Evolutionary conservation across 2,329 filamentous ascomycete genomes (phyloP), one percentile per base, ranked within the genome.

Genomic region (Dactylellina cionopaga): DNA sequence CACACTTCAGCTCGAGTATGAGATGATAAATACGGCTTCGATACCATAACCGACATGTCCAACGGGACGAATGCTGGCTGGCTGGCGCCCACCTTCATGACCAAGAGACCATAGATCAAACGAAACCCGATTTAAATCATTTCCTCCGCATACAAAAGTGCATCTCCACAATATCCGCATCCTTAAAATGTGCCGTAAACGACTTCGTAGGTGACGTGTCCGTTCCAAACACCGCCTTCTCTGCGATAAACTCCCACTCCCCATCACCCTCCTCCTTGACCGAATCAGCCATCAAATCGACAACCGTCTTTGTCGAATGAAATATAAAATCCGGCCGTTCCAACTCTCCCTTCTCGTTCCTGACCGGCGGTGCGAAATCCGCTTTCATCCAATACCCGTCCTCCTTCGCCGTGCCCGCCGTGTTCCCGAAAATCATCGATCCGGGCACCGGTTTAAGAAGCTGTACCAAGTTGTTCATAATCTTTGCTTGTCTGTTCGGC

Each of bases 121-220:
- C n/a, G 17, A 2, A 44, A 24, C n/a, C 7, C 5, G 37, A 9
- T n/a, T 41, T 15, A 10, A 46, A 5, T 71, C 39, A 71, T 25
- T 56, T 58, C 29, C 58, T 63, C 35, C 44, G 63, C 66, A 71
- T 71, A 27, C 58, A 71, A 35, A 71, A 71, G 35, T 71, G 54
- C 22, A 71, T 3, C 43, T 71, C 59, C 49, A 71, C 66, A 43
- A 71, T 55, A 27, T 71, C 66, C 5, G 59, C 66, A 39, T 71
- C 66, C 43, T 64, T 63, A 35, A 71, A 71, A 58, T 71, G 66
- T 5, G 43, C 24, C n/a, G 66, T 43, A 17, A 63, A 71, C 13
- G 66, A 43, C 66, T 71, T 71, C 17, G 66, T 71, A 31, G 66
- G 66, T 39, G 66, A 71, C 31, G 59, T 62, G 24, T 71, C 66